Evolutionary conservation across 148 eudicot species (phyloP).

Genomic region (Agrostemma githago): DNA sequence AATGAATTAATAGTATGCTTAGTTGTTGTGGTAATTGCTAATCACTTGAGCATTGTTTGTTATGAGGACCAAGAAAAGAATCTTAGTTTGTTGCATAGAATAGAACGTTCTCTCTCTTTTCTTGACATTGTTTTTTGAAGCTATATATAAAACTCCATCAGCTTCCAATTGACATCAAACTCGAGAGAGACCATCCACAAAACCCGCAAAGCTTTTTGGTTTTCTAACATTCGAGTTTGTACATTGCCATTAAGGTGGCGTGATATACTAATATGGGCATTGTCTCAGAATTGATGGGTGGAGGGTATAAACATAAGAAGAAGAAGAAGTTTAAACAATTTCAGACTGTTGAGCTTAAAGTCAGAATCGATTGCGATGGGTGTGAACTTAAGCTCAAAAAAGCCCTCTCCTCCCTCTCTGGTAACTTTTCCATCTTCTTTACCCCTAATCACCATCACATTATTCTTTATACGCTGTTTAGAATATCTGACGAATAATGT

Average conservation of each 20-base stretch:
- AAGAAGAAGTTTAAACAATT: constrained; percentile 68
- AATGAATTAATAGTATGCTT: not conserved
- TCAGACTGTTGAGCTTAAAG: constrained; percentile 79
- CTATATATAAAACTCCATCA: constrained; percentile 17
- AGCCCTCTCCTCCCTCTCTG: constrained; percentile 54
- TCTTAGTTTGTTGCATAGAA: constrained; percentile 25
- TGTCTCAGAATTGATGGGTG: constrained; percentile 59
- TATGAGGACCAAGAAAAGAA: constrained; percentile 29
- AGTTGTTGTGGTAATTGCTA: constrained; percentile 8
- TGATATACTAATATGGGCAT: constrained; percentile 45
- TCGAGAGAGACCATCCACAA: too few species aligned
- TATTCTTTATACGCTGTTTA: too few species aligned
- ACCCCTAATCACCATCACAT: not conserved
- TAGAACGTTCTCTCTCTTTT: constrained; percentile 21
- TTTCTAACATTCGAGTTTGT: not conserved
- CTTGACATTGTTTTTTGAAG: not conserved
- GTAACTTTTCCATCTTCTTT: constrained; percentile 19
- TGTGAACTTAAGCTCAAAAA: constrained; percentile 83
- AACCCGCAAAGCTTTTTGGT: not conserved
- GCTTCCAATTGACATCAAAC: too few species aligned
- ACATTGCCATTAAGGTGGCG: not conserved
- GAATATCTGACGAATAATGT: too few species aligned
- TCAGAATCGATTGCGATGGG: constrained; percentile 89
- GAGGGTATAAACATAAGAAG: constrained; percentile 43
- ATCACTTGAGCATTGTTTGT: constrained; percentile 3